Percentiles rank a stretch among this genome's conserved stretches.
phyloP scores from a whole-genome alignment of 1,284 basidiomycete genomes.

The Chalciporus sp. region DNA sequence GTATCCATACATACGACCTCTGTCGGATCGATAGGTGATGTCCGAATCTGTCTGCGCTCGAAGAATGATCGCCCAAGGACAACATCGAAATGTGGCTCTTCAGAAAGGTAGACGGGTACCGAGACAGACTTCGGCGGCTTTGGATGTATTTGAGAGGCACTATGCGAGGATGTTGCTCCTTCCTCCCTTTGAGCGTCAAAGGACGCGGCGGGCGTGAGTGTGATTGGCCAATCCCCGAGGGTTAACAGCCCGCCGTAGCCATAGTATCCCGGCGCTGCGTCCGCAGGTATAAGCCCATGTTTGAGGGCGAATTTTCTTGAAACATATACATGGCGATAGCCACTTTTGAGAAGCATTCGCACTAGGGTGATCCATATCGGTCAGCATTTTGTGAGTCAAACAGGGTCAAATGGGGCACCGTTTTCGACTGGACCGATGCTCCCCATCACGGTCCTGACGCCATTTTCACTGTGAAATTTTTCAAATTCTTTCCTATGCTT shows the following conservation, averaged over 20 bases:
- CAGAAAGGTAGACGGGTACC: conserved; percentile 77
- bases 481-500: conserved; percentile 79
- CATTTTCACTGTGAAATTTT: conserved; percentile 87
- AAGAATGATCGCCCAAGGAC: conserved; percentile 94
- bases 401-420: conserved; percentile 47
- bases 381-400: not conserved
- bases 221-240: conserved; percentile 81
- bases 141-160: conserved; percentile 31
- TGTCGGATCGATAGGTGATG: conserved; percentile 84
- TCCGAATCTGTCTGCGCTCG: conserved; percentile 86
- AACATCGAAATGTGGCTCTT: conserved; percentile 97
- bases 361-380: conserved; percentile 48
- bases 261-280: conserved; percentile 81
- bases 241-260: conserved; percentile 85
- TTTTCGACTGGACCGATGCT: conserved; percentile 88
- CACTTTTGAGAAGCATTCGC: conserved; percentile 92
- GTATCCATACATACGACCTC: conserved; percentile 93
- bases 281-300: conserved; percentile 87
- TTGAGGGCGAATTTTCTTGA: conserved; percentile 90
- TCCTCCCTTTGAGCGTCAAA: conserved; percentile 24
- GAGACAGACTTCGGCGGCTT: conserved; percentile 35
- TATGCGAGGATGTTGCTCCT: conserved; percentile 7
- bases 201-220: conserved; percentile 43
- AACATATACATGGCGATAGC: conserved; percentile 94
- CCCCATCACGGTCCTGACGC: conserved; percentile 91